Conservation (phyloP, 352 stramenopile species). For the Pythium apleroticum region DNA sequence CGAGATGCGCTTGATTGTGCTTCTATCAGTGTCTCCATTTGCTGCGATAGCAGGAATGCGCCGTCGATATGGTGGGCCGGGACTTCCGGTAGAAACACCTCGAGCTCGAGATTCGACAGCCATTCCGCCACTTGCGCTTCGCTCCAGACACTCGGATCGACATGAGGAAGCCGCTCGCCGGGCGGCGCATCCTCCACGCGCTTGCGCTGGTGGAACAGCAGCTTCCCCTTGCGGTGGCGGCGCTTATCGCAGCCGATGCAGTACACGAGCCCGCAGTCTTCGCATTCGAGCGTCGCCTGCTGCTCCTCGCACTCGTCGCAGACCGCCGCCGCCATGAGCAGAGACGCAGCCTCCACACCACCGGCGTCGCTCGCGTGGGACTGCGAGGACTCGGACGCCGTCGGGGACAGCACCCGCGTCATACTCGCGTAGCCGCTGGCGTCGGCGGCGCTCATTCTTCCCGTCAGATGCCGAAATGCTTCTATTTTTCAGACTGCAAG, state of each 20-base stretch:
- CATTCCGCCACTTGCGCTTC: constrained; percentile 50
- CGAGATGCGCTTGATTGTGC: constrained; percentile 46
- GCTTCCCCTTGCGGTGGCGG: constrained; percentile 81
- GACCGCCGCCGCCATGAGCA: constrained; percentile 4
- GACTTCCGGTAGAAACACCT: constrained; percentile 54
- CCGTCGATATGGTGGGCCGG: constrained; percentile 45
- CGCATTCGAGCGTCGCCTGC: constrained; percentile 46
- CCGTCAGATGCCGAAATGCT: background rate
- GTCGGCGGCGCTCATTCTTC: constrained; percentile 1
- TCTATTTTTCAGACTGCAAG: constrained; percentile 2
- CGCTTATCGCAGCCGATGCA: constrained; percentile 62
- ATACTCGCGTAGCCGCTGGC: constrained; percentile 5
- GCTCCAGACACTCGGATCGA: constrained; percentile 15
- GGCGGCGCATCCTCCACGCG: constrained; percentile 10
- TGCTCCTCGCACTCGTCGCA: constrained; percentile 79
- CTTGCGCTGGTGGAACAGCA: constrained; percentile 62
- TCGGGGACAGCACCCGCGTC: constrained; percentile 8
- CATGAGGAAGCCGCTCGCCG: background rate
- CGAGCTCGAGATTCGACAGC: constrained; percentile 60
- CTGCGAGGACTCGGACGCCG: constrained; percentile 15
- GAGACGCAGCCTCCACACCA: background rate
- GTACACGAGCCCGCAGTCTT: constrained; percentile 77
- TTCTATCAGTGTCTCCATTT: constrained; percentile 61
- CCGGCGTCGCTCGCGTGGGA: background rate
- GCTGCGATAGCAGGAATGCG: constrained; percentile 38